These are phyloP conservation scores for Sphagnum contortum DNA, from an alignment of 225 moss, liverwort and hornwort species.

Conservation along the genomic window DNA sequence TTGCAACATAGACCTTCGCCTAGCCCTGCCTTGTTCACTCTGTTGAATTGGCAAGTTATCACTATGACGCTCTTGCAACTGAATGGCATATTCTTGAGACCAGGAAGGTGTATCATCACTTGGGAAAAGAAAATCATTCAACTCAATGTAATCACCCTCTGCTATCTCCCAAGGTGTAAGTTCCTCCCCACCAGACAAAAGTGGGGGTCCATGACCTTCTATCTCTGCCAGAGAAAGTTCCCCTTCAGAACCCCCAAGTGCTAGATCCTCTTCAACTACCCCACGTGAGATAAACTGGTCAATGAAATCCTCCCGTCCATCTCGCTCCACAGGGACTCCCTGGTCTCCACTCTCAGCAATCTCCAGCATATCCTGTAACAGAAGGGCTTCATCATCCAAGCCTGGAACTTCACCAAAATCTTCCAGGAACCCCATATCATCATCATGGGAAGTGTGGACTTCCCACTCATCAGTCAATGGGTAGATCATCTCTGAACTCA, in stretches of 20 bases:
- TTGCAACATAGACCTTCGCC: constrained; percentile 23
- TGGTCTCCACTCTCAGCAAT: too few species aligned
- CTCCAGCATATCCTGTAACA: too few species aligned
- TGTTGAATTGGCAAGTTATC: constrained; percentile 12
- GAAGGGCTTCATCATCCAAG: too few species aligned
- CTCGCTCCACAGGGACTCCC: too few species aligned
- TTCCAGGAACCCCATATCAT: background rate
- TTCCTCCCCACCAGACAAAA: background rate
- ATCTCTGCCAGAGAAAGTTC: background rate
- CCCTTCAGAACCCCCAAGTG: background rate
- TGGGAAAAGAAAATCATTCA: constrained; percentile 21
- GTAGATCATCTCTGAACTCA: background rate
- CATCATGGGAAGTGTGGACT: constrained; percentile 3
- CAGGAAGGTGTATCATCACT: background rate
- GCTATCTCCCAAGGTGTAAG: background rate
- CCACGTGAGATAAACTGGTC: background rate
- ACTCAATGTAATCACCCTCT: constrained; percentile 31
- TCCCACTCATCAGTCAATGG: constrained; percentile 4
- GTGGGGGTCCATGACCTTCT: background rate
- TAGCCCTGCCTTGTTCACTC: constrained; percentile 24
- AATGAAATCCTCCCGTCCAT: constrained; percentile 20
- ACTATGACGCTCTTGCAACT: constrained; percentile 19
- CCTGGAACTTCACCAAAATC: background rate
- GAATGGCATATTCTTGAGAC: constrained; percentile 10
- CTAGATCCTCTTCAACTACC: background rate